A percentile compares a stretch with the other conserved stretches of the same genome.
phyloP scores from a whole-genome alignment of 1,284 basidiomycete genomes.

The Trichosporon sp. region DNA sequence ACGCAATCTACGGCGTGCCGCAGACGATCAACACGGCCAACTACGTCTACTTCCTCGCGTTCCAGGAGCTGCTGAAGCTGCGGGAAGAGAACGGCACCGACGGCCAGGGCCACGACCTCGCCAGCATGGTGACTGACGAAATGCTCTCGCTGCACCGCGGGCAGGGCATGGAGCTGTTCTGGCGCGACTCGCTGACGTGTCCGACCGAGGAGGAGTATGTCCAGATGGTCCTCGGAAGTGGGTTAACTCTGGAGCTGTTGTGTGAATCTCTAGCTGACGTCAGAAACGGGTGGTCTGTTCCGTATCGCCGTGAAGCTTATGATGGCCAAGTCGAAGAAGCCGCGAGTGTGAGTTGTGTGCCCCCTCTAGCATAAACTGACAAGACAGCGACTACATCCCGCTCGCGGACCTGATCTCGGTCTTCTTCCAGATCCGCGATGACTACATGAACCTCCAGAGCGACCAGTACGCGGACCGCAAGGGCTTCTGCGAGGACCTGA shows the following conservation, averaged over 20 bases:
- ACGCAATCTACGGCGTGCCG: slow-evolving; percentile 92
- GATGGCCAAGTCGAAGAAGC: slow-evolving; percentile 67
- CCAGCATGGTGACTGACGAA: slow-evolving; percentile 70
- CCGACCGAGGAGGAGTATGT: slow-evolving; percentile 95
- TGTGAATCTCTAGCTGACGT: background rate
- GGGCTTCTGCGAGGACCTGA: slow-evolving; percentile 89
- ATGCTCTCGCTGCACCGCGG: slow-evolving; percentile 87
- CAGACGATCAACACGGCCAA: slow-evolving; percentile 98
- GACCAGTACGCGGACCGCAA: slow-evolving; percentile 84
- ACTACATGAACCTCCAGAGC: slow-evolving; percentile 93
- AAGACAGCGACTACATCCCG: slow-evolving; percentile 74
- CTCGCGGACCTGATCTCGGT: slow-evolving; percentile 91
- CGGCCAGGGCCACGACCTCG: slow-evolving; percentile 33
- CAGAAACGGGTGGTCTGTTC: slow-evolving; percentile 93
- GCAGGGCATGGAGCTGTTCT: slow-evolving; percentile 90
- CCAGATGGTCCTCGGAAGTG: slow-evolving; percentile 93
- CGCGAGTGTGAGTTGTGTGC: slow-evolving; percentile 55
- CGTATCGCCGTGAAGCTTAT: slow-evolving; percentile 91
- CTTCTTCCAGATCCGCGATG: slow-evolving; percentile 93
- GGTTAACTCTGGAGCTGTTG: slow-evolving; percentile 34
- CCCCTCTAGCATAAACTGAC: background rate
- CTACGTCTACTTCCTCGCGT: slow-evolving; percentile 91
- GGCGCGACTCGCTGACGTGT: slow-evolving; percentile 86
- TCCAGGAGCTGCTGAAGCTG: slow-evolving; percentile 67
- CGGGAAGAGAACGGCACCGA: slow-evolving; percentile 38